These are phyloP conservation scores for Venturia pyrina DNA, from an alignment of 2,329 filamentous ascomycete genomes.

Conservation along the genomic window DNA sequence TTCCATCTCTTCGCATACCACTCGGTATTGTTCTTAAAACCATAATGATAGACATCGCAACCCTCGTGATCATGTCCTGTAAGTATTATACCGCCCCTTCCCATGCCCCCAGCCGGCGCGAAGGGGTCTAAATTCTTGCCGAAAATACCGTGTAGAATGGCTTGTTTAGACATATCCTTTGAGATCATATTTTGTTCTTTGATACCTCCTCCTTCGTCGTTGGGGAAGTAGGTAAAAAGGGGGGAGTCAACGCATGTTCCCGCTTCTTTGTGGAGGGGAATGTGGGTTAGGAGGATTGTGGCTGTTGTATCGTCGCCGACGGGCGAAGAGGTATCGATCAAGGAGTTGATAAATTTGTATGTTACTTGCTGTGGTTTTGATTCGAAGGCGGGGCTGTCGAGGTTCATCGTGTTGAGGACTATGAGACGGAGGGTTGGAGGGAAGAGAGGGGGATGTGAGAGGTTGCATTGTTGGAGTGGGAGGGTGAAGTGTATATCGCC, in stretches of 20 bases:
- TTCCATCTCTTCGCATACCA: slow-evolving; percentile 17
- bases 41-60: slow-evolving; percentile 75
- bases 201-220: slow-evolving; percentile 57
- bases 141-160: slow-evolving; percentile 75
- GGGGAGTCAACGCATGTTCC: slow-evolving; percentile 80
- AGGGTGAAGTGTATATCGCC: slow-evolving; percentile 68
- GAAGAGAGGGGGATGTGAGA: slow-evolving; percentile 18
- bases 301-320: slow-evolving; percentile 56
- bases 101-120: slow-evolving; percentile 51
- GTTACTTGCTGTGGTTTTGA: slow-evolving; percentile 61
- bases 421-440: slow-evolving; percentile 69
- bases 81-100: slow-evolving; percentile 67
- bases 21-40: slow-evolving; percentile 9
- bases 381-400: slow-evolving; percentile 71
- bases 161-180: slow-evolving; percentile 53
- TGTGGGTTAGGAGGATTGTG: slow-evolving; percentile 82
- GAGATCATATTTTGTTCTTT: slow-evolving; percentile 89
- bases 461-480: slow-evolving; percentile 15
- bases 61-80: slow-evolving; percentile 95
- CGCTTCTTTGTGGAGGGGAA: slow-evolving; percentile 74
- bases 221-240: slow-evolving; percentile 66
- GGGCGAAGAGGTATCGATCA: slow-evolving; percentile 52
- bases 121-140: slow-evolving; percentile 57
- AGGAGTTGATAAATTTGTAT: slow-evolving; percentile 63
- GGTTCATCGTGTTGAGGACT: slow-evolving; percentile 84